These are phyloP conservation scores for Phytophthora pistaciae DNA, from an alignment of 352 stramenopile species.

Conservation along the genomic window DNA sequence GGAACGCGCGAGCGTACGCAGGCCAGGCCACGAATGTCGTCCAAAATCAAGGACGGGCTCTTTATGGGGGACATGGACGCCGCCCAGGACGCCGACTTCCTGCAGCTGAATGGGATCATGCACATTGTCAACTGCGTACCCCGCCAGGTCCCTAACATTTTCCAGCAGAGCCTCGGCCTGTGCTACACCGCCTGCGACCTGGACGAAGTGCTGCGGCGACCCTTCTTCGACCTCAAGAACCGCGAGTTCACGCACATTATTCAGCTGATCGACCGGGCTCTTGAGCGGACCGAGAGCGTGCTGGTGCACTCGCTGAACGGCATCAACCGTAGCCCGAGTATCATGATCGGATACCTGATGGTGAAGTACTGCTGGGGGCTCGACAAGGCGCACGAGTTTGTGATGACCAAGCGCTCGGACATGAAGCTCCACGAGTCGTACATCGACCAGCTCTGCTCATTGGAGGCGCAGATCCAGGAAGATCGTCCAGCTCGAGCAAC, in stretches of 20 bases:
- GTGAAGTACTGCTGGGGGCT: conserved; percentile 93
- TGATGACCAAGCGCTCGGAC: conserved; percentile 88
- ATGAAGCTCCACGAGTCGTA: conserved; percentile 87
- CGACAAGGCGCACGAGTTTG: conserved; percentile 93
- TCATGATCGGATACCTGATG: conserved; percentile 94
- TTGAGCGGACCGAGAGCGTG: conserved; percentile 88
- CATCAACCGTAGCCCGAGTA: conserved; percentile 78
- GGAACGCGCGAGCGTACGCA: conserved; percentile 18
- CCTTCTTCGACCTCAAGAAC: conserved; percentile 88
- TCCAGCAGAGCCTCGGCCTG: conserved; percentile 87
- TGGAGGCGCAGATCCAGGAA: conserved; percentile 74
- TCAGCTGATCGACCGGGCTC: conserved; percentile 81
- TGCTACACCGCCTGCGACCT: conserved; percentile 83
- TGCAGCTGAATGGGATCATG: conserved; percentile 94
- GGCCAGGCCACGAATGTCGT: conserved; percentile 73
- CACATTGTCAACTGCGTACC: conserved; percentile 94
- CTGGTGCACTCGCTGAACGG: conserved; percentile 91
- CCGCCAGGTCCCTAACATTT: conserved; percentile 92
- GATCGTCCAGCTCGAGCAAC: conserved; percentile 50
- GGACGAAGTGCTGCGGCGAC: conserved; percentile 68
- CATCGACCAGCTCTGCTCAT: conserved; percentile 71
- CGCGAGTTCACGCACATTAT: conserved; percentile 85
- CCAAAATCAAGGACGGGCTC: conserved; percentile 94
- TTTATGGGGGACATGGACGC: conserved; percentile 95
- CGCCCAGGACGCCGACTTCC: conserved; percentile 93